Conservation (phyloP, 2,329 filamentous ascomycete species). For the Apiospora pterosperma region DNA sequence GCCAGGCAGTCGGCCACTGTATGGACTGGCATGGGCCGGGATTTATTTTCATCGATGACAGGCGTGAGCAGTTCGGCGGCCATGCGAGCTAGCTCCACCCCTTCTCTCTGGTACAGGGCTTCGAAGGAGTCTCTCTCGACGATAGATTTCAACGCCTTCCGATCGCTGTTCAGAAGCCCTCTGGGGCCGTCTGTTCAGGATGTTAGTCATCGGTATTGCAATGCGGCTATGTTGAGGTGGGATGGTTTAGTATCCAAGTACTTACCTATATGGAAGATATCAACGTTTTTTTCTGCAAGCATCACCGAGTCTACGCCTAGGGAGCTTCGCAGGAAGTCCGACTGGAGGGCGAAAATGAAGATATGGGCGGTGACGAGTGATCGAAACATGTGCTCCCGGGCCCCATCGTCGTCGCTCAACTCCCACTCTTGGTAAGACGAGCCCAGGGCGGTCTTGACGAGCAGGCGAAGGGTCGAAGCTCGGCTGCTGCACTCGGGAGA, state of each 20-base stretch:
- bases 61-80: background rate
- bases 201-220: background rate
- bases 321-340: background rate
- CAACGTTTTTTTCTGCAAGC: fast-evolving
- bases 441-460: background rate
- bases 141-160: background rate
- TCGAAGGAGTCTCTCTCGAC: background rate
- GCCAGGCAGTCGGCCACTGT: background rate
- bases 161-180: background rate
- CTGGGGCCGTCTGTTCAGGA: background rate
- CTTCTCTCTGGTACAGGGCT: background rate
- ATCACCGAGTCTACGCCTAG: background rate
- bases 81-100: background rate
- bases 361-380: background rate
- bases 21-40: background rate
- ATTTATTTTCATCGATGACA: too few species aligned
- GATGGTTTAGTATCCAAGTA: background rate
- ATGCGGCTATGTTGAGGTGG: background rate
- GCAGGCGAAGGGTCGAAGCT: too few species aligned
- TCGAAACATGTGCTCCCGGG: background rate
- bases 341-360: background rate
- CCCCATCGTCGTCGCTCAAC: background rate
- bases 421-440: background rate
- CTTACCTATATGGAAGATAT: background rate
- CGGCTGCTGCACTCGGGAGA: too few species aligned